Evolutionary conservation across 257 asterid genomes (phyloP), one percentile per base, ranked within the genome.

Genomic region (Henckelia pumila): DNA sequence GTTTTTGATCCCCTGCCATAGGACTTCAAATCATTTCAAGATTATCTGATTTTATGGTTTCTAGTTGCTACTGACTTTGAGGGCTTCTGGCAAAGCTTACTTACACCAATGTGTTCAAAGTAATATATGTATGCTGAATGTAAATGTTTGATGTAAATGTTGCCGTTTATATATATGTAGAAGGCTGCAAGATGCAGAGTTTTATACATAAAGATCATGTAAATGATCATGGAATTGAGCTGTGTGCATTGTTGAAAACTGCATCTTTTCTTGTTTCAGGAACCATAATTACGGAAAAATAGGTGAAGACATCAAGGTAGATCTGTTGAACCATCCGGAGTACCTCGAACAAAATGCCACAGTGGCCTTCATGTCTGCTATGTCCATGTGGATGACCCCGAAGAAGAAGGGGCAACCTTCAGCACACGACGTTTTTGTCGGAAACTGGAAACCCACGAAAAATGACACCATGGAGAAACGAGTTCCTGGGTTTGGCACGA

Each of bases 301-400:
- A 13, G 99, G 96, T 10, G 85, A 85, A 70, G 95, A 79, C 75
- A 66, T 93, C 0, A 85, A 88, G 80, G 75, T 60, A 26, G 99
- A 93, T 69, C 58, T 93, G 76, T 61, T 90, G 85, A 84, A 74
- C 86, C 99, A 93, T 77, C 99, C 97, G 0, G 98, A 93, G 67
- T 84, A 86, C 85, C 66, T 93, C 8, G 99, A 93, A 69, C 96
- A 93, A 69, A 93, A 93, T 22, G 97, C 99, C 6, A 93, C 99
- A 47, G 70, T 90, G 55, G 96, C 96, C 16, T 93, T 88, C 86
- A 89, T 82, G 67, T 86, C 95, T 17, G 96, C 96, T 16, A 93
- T 93, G 0, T 84, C 78, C 83, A 63, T 71, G 73, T 93, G 99
- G 99, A 88, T 88, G 96, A 79, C 88, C 7, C 89, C 96, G 1